Evolutionary conservation across 768 basidiomycete species (phyloP).

Genomic region (Mycena belliarum): DNA sequence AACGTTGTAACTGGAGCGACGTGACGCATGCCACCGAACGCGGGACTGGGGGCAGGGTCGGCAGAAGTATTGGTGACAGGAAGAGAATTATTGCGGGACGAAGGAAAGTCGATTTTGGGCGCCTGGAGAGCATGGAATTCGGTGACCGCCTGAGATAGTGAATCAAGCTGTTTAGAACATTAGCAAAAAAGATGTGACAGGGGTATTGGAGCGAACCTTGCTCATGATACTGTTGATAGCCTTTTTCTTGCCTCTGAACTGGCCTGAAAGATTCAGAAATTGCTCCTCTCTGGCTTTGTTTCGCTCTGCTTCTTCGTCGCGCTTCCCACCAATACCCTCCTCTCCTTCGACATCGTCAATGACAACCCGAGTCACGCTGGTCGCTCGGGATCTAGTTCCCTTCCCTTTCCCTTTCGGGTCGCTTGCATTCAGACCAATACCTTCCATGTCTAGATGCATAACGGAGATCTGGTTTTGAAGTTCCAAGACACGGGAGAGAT

Average conservation of each 20-base stretch:
- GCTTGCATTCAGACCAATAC: slow-evolving; percentile 44
- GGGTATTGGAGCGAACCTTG: slow-evolving; percentile 50
- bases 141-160: slow-evolving; percentile 51
- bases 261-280: slow-evolving; percentile 65
- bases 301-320: slow-evolving; percentile 56
- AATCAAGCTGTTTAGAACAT: slow-evolving; percentile 49
- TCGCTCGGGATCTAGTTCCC: slow-evolving; percentile 24
- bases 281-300: slow-evolving; percentile 62
- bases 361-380: slow-evolving; percentile 21
- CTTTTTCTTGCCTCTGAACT: slow-evolving; percentile 69
- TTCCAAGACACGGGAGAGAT: slow-evolving; percentile 68
- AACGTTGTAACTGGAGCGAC: neutral
- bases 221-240: slow-evolving; percentile 72
- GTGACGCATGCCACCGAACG: neutral
- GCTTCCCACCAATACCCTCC: slow-evolving; percentile 49
- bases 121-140: slow-evolving; percentile 52
- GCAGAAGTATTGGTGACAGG: slow-evolving; percentile 8
- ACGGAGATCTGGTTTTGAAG: slow-evolving; percentile 71
- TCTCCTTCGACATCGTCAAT: slow-evolving; percentile 46
- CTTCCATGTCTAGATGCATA: slow-evolving; percentile 78
- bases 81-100: slow-evolving; percentile 31
- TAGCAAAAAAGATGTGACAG: slow-evolving; percentile 1
- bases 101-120: slow-evolving; percentile 43
- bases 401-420: slow-evolving; percentile 40
- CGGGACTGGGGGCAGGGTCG: neutral